Conservation (phyloP, 108 stramenopile species). For the Seminavis robusta region DNA sequence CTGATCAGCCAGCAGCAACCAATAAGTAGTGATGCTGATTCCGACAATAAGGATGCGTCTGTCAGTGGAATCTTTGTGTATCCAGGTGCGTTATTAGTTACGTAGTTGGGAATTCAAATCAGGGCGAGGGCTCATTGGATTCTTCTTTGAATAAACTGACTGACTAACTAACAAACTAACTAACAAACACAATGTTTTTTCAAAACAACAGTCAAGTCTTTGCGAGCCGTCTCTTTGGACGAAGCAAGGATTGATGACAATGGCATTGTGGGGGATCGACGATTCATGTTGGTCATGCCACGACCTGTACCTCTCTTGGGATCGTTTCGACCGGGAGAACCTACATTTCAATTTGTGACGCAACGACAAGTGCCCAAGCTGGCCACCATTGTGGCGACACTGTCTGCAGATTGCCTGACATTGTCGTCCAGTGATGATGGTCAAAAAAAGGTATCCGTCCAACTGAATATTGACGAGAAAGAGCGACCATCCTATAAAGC, state of each 20-base stretch:
- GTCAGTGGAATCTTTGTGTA: too few relatives aligned
- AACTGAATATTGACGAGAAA: background rate
- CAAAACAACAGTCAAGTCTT: constrained; percentile 77
- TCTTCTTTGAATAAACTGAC: too few relatives aligned
- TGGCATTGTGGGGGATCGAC: constrained; percentile 60
- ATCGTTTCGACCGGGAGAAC: constrained; percentile 29
- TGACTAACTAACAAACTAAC: too few relatives aligned
- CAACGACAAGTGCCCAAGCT: constrained; percentile 72
- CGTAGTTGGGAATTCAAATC: too few relatives aligned
- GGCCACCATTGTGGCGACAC: constrained; percentile 45
- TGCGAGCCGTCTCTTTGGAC: constrained; percentile 50
- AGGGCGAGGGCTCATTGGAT: too few relatives aligned
- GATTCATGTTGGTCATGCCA: constrained; percentile 73
- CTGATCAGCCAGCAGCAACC: too few relatives aligned
- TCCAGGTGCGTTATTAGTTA: too few relatives aligned
- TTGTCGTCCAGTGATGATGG: background rate
- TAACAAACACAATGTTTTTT: too few relatives aligned
- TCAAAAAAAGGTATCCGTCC: background rate
- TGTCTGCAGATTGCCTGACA: background rate
- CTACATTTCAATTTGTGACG: constrained; percentile 71
- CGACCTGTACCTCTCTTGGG: constrained; percentile 34
- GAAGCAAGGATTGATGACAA: constrained; percentile 39
- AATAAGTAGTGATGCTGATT: too few relatives aligned
- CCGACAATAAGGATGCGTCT: too few relatives aligned
- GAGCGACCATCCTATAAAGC: constrained; percentile 28